phyloP scores from a whole-genome alignment of 2,329 filamentous ascomycete genomes.

The Pseudomassariella vexata region DNA sequence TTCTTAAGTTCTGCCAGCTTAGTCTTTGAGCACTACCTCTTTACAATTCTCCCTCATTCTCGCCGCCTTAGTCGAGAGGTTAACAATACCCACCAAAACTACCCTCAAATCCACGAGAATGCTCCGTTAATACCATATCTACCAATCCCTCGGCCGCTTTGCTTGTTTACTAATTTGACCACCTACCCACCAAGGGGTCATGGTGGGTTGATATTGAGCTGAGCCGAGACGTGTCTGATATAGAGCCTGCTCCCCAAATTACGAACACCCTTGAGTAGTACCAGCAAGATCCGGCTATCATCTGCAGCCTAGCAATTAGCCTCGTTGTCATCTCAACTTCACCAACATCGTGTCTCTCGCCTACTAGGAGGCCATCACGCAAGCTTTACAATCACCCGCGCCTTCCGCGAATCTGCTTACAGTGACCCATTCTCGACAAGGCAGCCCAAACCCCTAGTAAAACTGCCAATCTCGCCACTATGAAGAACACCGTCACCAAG shows the following conservation, averaged over 20 bases:
- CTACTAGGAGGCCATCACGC: constrained; percentile 42
- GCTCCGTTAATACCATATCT: no score
- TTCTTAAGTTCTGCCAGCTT: no score
- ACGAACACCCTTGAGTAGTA: constrained; percentile 46
- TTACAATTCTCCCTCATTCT: no score
- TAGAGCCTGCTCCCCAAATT: constrained; percentile 48
- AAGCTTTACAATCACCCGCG: constrained; percentile 47
- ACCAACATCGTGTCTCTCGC: constrained; percentile 45
- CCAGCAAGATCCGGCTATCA: constrained; percentile 41
- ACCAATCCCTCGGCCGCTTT: no score
- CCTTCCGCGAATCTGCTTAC: constrained; percentile 53
- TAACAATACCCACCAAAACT: no score
- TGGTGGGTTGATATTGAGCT: no score
- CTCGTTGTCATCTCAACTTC: constrained; percentile 50
- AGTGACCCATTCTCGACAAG: constrained; percentile 50
- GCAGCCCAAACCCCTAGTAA: constrained; percentile 39
- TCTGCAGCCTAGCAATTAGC: constrained; percentile 49
- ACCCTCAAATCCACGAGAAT: no score
- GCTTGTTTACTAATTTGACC: no score
- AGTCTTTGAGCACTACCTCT: no score
- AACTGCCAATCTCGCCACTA: constrained; percentile 42
- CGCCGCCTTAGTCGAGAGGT: no score
- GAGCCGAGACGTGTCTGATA: no score
- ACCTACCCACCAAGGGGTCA: no score
- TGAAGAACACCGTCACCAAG: constrained; percentile 41